Percentiles rank a stretch among this genome's conserved stretches.
phyloP scores from a whole-genome alignment of 768 basidiomycete species.

The Termitomyces sp. region DNA sequence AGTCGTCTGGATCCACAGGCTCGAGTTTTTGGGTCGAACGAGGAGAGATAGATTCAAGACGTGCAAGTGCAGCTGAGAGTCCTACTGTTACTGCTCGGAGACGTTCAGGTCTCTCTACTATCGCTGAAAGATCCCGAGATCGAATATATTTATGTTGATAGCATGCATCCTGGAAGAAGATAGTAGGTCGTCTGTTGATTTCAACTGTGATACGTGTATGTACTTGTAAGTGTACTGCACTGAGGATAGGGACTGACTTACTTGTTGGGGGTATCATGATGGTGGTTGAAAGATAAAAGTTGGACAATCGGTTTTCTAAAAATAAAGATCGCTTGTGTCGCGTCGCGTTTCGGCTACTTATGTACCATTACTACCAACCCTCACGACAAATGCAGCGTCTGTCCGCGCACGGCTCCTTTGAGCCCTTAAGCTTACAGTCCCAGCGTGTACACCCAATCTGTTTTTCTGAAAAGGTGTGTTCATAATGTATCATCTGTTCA shows the following conservation, averaged over 20 bases:
- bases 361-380: no score
- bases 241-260: not conserved
- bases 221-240: not conserved
- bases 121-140: constrained; percentile 63
- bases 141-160: constrained; percentile 77
- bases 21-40: not conserved
- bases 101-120: constrained; percentile 91
- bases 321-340: not conserved
- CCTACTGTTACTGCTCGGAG: constrained; percentile 82
- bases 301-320: constrained; percentile 1
- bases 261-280: not conserved
- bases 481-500: no score
- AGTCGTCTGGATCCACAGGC: constrained; percentile 29
- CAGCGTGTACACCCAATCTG: no score
- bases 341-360: constrained; percentile 4
- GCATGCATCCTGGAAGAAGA: constrained; percentile 71
- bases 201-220: not conserved
- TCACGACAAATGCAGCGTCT: no score
- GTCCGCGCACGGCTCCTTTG: no score
- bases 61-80: constrained; percentile 73
- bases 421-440: no score
- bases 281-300: not conserved
- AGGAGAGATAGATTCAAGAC: constrained; percentile 46
- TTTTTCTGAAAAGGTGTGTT: no score
- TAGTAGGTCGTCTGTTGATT: constrained; percentile 15